A percentile compares a stretch with the other conserved stretches of the same genome.
Conservation (phyloP, 1,139 yeast genomes). For the Magnusiomyces sp. region DNA sequence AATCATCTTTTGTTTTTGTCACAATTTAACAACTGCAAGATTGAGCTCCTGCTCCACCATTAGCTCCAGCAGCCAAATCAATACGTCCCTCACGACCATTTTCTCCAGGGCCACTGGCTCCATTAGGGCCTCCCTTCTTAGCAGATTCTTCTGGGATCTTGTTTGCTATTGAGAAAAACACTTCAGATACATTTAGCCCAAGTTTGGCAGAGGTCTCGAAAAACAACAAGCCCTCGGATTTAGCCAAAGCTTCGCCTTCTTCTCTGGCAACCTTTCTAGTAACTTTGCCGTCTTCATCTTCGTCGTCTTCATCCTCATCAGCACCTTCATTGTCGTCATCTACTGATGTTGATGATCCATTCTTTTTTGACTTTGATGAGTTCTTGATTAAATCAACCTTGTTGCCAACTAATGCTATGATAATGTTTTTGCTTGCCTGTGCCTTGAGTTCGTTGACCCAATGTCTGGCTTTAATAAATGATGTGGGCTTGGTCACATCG, state of each 20-base stretch:
- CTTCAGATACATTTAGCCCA: conserved; percentile 85
- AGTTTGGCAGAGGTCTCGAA: conserved; percentile 95
- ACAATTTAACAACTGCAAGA: conserved; percentile 1
- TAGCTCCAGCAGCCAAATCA: conserved; percentile 8
- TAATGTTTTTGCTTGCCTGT: conserved; percentile 84
- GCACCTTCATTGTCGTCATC: not conserved
- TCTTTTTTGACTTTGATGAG: not conserved
- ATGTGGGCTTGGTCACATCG: conserved; percentile 94
- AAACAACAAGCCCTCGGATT: conserved; percentile 79
- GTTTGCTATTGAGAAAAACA: conserved; percentile 81
- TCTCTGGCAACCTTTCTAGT: conserved; percentile 77
- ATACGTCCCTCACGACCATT: conserved; percentile 10
- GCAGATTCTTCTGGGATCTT: conserved; percentile 52
- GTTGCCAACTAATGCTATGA: conserved; percentile 91
- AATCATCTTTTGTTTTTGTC: not conserved
- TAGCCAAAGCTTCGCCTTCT: conserved; percentile 75
- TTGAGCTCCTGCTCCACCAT: conserved; percentile 5
- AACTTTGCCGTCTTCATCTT: conserved; percentile 23
- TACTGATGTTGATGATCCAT: not conserved
- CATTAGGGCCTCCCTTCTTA: conserved; percentile 1
- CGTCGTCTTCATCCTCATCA: conserved; percentile 23
- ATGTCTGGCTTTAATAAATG: conserved; percentile 95
- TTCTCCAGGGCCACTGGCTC: conserved; percentile 3
- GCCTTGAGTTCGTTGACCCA: conserved; percentile 97
- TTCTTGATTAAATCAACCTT: conserved; percentile 57